Percentiles rank a stretch among this genome's conserved stretches.
Evolutionary conservation across 1,284 basidiomycete species (phyloP).

Genomic region (Ustilago loliicola): DNA sequence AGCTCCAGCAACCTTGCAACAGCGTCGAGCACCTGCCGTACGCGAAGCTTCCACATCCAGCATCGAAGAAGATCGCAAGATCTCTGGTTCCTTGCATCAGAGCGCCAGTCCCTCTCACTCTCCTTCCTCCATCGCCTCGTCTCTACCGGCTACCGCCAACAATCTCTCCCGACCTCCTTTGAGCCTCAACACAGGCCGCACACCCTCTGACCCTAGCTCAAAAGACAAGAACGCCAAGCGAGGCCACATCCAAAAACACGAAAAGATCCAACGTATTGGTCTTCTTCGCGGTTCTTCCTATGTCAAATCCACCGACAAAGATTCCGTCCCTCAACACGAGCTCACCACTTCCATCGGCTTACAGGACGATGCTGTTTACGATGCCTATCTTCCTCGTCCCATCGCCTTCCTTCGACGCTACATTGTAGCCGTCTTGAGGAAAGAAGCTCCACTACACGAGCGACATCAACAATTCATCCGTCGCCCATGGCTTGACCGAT

Average conservation of each 20-base stretch:
- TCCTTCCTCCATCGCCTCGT: not conserved
- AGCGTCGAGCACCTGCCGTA: conserved; percentile 33
- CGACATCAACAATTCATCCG: conserved; percentile 49
- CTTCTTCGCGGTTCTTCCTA: conserved; percentile 51
- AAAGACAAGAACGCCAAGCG: conserved; percentile 21
- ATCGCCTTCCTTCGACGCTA: conserved; percentile 47
- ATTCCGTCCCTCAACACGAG: conserved; percentile 32
- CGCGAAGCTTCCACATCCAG: conserved; percentile 42
- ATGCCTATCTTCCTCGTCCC: conserved; percentile 52
- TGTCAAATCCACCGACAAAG: conserved; percentile 36
- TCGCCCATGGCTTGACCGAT: conserved; percentile 80
- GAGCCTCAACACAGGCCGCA: conserved; percentile 7
- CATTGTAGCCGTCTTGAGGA: conserved; percentile 44
- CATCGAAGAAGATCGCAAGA: conserved; percentile 50
- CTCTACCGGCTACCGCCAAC: not conserved
- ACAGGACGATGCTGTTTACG: conserved; percentile 56
- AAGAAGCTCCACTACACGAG: conserved; percentile 51
- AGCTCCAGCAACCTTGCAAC: conserved; percentile 18
- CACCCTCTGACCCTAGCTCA: not conserved
- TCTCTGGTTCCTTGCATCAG: conserved; percentile 33
- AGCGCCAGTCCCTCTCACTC: conserved; percentile 6
- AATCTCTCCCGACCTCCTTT: conserved; percentile 16
- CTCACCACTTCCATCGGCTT: conserved; percentile 58
- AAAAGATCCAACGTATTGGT: conserved; percentile 50
- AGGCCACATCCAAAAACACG: conserved; percentile 44